These are phyloP conservation scores for Thuidium tamariscinum DNA, from an alignment of 225 moss, liverwort and hornwort genomes.

Conservation along the genomic window DNA sequence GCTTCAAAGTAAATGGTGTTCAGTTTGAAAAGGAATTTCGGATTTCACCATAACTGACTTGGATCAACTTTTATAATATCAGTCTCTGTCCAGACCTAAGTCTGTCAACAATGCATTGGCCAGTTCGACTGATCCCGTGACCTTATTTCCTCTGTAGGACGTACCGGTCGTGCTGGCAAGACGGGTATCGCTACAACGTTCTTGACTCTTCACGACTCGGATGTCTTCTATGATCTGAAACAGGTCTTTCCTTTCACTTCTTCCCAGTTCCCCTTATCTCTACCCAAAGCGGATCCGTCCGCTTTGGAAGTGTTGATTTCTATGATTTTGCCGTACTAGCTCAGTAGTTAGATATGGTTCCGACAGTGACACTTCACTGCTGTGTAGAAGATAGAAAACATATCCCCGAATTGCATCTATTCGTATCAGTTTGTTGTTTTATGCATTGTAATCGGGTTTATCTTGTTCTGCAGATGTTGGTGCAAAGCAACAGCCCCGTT, in stretches of 20 bases:
- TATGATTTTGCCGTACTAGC: not conserved
- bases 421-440: not conserved
- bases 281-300: not conserved
- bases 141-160: slow-evolving; percentile 35
- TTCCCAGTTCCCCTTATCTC: not conserved
- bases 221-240: slow-evolving; percentile 96
- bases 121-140: not conserved
- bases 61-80: not conserved
- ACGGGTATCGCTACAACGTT: slow-evolving; percentile 96
- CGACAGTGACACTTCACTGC: not conserved
- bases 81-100: not conserved
- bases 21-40: not conserved
- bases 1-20: not conserved
- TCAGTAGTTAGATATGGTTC: not conserved
- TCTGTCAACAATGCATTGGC: not conserved
- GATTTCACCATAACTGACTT: not conserved
- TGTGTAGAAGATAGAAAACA: not conserved
- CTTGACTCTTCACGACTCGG: slow-evolving; percentile 80
- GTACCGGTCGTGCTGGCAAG: slow-evolving; percentile 99
- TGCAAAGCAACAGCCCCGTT: slow-evolving; percentile 93
- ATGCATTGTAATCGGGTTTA: not conserved
- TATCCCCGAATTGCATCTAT: not conserved
- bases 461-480: slow-evolving; percentile 68
- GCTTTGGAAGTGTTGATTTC: not conserved
- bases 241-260: slow-evolving; percentile 28